These are phyloP conservation scores for Apiospora rasikravindrae DNA, from an alignment of 2,329 filamentous ascomycete genomes.

Conservation along the genomic window DNA sequence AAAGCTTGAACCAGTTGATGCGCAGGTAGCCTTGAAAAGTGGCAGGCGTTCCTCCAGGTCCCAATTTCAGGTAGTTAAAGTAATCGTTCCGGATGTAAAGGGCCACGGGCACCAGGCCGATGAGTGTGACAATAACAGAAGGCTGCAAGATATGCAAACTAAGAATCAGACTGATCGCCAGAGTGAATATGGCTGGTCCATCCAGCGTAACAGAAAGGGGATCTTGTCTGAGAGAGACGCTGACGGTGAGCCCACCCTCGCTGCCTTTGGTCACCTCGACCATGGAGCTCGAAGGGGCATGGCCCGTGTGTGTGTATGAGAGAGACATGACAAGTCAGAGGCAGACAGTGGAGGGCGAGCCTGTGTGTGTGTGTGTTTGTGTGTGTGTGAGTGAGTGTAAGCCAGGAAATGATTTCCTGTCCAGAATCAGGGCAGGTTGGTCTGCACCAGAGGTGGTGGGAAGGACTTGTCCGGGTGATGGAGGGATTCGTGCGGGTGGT, in stretches of 20 bases:
- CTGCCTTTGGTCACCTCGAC: conserved; percentile 27
- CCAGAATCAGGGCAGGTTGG: not conserved
- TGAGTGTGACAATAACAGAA: conserved; percentile 53
- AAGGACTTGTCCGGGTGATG: not conserved
- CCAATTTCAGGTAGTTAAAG: conserved; percentile 74
- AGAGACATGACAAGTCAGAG: conserved; percentile 30
- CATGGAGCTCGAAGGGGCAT: conserved; percentile 30
- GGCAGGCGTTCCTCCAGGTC: conserved; percentile 79
- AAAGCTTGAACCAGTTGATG: conserved; percentile 74
- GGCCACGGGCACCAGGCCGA: conserved; percentile 54
- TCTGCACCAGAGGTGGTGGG: not conserved
- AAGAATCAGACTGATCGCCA: conserved; percentile 52
- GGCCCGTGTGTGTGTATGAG: conserved; percentile 33
- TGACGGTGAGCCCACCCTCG: conserved; percentile 39
- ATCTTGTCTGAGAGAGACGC: conserved; percentile 53
- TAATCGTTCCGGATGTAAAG: conserved; percentile 73
- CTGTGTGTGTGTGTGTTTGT: not conserved
- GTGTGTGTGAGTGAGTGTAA: too few species aligned
- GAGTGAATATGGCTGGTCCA: conserved; percentile 51
- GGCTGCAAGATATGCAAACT: conserved; percentile 58
- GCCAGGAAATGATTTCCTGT: not conserved
- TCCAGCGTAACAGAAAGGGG: conserved; percentile 60
- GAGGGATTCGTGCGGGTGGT: not conserved
- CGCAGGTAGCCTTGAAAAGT: conserved; percentile 75
- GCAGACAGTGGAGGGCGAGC: not conserved